Evolutionary conservation across 2,329 filamentous ascomycete species (phyloP).

Genomic region (Fusarium nisikadoi): DNA sequence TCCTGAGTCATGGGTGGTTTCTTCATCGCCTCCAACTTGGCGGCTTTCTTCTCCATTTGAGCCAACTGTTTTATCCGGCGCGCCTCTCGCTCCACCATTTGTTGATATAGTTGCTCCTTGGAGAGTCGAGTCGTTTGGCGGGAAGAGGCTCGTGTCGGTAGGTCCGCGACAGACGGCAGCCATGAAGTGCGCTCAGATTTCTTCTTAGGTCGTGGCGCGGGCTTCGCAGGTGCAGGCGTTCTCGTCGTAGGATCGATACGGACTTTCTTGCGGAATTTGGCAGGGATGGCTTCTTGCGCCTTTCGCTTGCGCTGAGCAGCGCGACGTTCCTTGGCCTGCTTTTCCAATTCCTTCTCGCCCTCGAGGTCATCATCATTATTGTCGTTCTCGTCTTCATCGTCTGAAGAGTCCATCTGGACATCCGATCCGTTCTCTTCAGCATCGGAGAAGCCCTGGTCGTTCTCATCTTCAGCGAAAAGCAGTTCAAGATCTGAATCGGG

Average conservation of each 20-base stretch:
- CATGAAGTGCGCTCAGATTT: conserved; percentile 69
- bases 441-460: conserved; percentile 77
- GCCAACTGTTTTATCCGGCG: conserved; percentile 76
- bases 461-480: conserved; percentile 78
- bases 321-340: conserved; percentile 75
- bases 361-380: conserved; percentile 75
- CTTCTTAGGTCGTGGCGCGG: conserved; percentile 65
- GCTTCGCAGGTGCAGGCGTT: conserved; percentile 50
- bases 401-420: conserved; percentile 86
- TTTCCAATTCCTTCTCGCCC: conserved; percentile 88
- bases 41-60: conserved; percentile 74
- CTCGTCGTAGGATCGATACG: conserved; percentile 69
- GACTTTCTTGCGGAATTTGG: conserved; percentile 78
- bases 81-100: conserved; percentile 78
- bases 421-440: conserved; percentile 76
- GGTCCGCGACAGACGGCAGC: conserved; percentile 64
- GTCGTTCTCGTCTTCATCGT: conserved; percentile 80
- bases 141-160: conserved; percentile 68
- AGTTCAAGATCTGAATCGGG: conserved; percentile 76
- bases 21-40: conserved; percentile 77
- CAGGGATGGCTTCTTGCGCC: conserved; percentile 77
- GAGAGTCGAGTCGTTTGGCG: conserved; percentile 68
- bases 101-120: conserved; percentile 72
- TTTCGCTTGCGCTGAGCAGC: conserved; percentile 81
- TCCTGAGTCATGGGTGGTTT: conserved; percentile 88